phyloP scores from a whole-genome alignment of 495 filamentous ascomycete genomes.

The Daldinia concentrica region DNA sequence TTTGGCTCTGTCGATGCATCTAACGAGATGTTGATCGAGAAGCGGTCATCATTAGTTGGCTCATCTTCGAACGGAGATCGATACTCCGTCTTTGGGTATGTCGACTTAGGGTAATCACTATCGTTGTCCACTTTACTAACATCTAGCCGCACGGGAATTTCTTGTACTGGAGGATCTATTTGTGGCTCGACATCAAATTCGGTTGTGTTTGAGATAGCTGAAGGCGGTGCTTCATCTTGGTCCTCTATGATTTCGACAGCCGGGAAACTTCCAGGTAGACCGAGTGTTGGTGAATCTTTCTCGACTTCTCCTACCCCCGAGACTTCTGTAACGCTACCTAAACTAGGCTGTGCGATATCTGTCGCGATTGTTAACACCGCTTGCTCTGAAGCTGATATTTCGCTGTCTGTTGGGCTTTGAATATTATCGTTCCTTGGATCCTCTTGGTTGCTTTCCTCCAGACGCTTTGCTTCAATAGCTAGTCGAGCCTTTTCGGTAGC shows the following conservation, averaged over 20 bases:
- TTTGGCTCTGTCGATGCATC: slow-evolving; percentile 44
- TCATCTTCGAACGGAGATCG: slow-evolving; percentile 51
- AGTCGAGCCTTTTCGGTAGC: slow-evolving; percentile 5
- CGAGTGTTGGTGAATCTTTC: slow-evolving; percentile 74
- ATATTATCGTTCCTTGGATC: slow-evolving; percentile 15
- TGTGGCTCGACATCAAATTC: slow-evolving; percentile 77
- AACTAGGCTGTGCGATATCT: slow-evolving; percentile 34
- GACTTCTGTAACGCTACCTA: slow-evolving; percentile 13
- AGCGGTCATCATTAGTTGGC: slow-evolving; percentile 49
- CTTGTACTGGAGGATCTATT: slow-evolving; percentile 57
- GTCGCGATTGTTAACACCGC: slow-evolving; percentile 45
- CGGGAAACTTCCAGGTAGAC: slow-evolving; percentile 68
- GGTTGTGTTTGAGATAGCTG: slow-evolving; percentile 67
- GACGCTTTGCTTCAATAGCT: slow-evolving; percentile 14
- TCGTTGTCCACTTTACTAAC: slow-evolving; percentile 32
- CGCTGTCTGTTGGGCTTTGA: slow-evolving; percentile 21
- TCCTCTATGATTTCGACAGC: slow-evolving; percentile 34
- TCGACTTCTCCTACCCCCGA: slow-evolving; percentile 8
- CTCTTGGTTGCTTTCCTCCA: slow-evolving; percentile 22
- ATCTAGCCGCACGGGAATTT: slow-evolving; percentile 41
- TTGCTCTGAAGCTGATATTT: slow-evolving; percentile 34
- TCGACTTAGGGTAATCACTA: slow-evolving; percentile 11
- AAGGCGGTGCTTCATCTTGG: slow-evolving; percentile 58
- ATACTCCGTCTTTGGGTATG: slow-evolving; percentile 51
- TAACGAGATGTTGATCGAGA: slow-evolving; percentile 54